A percentile compares a stretch with the other conserved stretches of the same genome.
Evolutionary conservation across 2,329 filamentous ascomycete species (phyloP).

Genomic region (Alternaria infectoria): DNA sequence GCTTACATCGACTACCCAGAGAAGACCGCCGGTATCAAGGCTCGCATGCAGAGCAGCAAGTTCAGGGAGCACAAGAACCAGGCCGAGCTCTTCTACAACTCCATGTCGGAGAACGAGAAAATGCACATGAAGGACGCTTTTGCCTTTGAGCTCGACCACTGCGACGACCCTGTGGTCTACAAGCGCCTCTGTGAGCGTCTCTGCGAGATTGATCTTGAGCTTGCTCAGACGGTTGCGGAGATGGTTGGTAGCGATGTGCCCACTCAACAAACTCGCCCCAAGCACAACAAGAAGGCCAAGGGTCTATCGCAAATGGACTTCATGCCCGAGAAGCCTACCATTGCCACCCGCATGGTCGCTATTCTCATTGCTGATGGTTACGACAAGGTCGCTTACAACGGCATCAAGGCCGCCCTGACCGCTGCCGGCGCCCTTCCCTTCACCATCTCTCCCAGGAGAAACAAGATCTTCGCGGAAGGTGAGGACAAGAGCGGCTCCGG

Average conservation of each 20-base stretch:
- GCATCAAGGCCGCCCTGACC: slow-evolving; percentile 67
- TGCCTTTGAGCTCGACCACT: slow-evolving; percentile 78
- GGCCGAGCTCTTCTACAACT: slow-evolving; percentile 85
- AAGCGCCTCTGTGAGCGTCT: slow-evolving; percentile 71
- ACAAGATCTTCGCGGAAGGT: slow-evolving; percentile 67
- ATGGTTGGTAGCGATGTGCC: slow-evolving; percentile 71
- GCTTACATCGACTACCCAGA: slow-evolving; percentile 72
- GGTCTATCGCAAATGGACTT: slow-evolving; percentile 74
- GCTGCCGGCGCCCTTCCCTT: slow-evolving; percentile 71
- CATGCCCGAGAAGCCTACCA: slow-evolving; percentile 67
- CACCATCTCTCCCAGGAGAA: slow-evolving; percentile 73
- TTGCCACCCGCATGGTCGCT: slow-evolving; percentile 73
- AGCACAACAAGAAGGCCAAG: slow-evolving; percentile 72
- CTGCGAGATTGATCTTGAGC: slow-evolving; percentile 72
- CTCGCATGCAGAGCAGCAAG: slow-evolving; percentile 71
- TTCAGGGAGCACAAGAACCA: slow-evolving; percentile 80
- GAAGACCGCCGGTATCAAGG: slow-evolving; percentile 73
- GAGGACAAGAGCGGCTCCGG: slow-evolving; percentile 60
- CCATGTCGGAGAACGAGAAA: slow-evolving; percentile 70
- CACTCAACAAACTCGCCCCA: slow-evolving; percentile 58
- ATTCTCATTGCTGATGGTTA: slow-evolving; percentile 81
- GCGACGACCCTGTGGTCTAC: slow-evolving; percentile 79
- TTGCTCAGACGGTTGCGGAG: slow-evolving; percentile 72
- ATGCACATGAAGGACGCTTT: slow-evolving; percentile 66
- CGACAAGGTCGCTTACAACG: slow-evolving; percentile 69